Evolutionary conservation across 164 flowering plant genomes (phyloP).

Genomic region (grape (Vitis vinifera)): ASM3070453v1 NC_081813.1:1238501-1239000

Average conservation of each 20-base stretch:
- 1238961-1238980: not conserved
- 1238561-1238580: conserved; percentile 28
- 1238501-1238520: conserved; percentile 18
- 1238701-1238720: too few relatives aligned
- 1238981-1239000: not conserved
- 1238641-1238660: conserved; percentile 59
- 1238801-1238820: not conserved
- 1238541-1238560: conserved; percentile 14
- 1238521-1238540: conserved; percentile 12
- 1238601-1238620: conserved; percentile 69
- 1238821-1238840: not conserved
- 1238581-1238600: conserved; percentile 65
- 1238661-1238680: not conserved
- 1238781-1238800: not conserved
- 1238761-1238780: too few relatives aligned
- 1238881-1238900: not conserved
- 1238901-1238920: not conserved
- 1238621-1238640: conserved; percentile 62
- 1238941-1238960: not conserved
- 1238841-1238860: not conserved
- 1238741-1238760: too few relatives aligned
- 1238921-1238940: not conserved
- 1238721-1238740: too few relatives aligned
- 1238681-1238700: not conserved
- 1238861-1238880: not conserved